Percentiles rank a stretch among this genome's conserved stretches.
These are phyloP conservation scores for baker's yeast (Saccharomyces cerevisiae) DNA, from an alignment of 805 yeast genomes.

Conservation along the genomic window DNA sequence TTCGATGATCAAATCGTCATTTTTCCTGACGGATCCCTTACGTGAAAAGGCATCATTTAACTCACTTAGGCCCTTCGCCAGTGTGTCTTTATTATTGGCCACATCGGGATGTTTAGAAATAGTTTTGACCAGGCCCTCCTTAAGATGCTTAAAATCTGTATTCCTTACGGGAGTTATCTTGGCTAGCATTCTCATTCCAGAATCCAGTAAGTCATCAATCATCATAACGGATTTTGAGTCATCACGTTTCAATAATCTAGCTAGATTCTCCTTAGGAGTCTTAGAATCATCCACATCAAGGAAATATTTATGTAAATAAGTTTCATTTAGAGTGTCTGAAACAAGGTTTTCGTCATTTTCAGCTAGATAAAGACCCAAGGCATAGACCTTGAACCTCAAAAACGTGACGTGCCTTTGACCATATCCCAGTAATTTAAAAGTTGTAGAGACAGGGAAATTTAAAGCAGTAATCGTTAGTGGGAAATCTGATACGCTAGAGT, in stretches of 20 bases:
- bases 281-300: conserved; percentile 29
- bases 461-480: conserved; percentile 29
- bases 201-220: conserved; percentile 47
- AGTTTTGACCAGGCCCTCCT: conserved; percentile 82
- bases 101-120: conserved; percentile 59
- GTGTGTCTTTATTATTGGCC: conserved; percentile 39
- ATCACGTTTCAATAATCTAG: conserved; percentile 39
- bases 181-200: conserved; percentile 56
- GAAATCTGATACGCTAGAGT: conserved; percentile 43
- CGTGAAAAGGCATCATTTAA: conserved; percentile 53
- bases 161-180: conserved; percentile 81
- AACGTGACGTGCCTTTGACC: conserved; percentile 84
- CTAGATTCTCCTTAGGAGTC: conserved; percentile 36
- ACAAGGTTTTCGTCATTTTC: conserved; percentile 42
- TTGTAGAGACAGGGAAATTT: conserved; percentile 23
- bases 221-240: conserved; percentile 44
- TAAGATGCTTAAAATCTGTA: conserved; percentile 82
- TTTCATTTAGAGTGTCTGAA: conserved; percentile 37
- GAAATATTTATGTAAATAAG: conserved; percentile 32
- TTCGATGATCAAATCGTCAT: conserved; percentile 58
- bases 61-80: conserved; percentile 60
- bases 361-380: conserved; percentile 73
- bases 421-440: conserved; percentile 58
- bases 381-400: conserved; percentile 74
- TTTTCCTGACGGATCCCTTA: conserved; percentile 67